phyloP scores from a whole-genome alignment of 768 basidiomycete species.

The Lepiota venenata region DNA sequence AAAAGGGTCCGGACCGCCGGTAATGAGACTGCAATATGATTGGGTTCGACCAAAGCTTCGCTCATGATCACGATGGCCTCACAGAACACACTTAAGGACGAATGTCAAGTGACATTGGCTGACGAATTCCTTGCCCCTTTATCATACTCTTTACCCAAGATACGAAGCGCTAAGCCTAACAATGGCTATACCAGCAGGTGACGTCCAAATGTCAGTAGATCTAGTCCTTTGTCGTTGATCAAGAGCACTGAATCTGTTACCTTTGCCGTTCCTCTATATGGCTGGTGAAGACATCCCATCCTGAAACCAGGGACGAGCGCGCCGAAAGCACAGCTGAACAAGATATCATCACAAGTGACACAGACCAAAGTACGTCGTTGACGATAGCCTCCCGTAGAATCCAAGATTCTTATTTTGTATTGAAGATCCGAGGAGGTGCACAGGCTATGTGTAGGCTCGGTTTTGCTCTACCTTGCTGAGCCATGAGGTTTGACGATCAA shows the following conservation, averaged over 20 bases:
- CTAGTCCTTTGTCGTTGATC: neutral
- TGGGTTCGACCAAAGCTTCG: too few relatives aligned
- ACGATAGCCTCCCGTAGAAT: neutral
- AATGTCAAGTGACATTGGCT: neutral
- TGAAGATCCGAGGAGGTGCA: constrained; percentile 59
- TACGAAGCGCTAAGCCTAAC: too few relatives aligned
- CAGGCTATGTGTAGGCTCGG: constrained; percentile 72
- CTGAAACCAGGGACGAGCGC: constrained; percentile 16
- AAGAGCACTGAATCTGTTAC: neutral
- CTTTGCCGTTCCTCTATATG: constrained; percentile 19
- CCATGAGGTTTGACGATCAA: neutral
- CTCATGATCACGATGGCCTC: neutral
- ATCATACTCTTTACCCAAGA: neutral
- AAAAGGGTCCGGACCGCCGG: neutral
- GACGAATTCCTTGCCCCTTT: neutral
- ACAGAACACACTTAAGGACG: neutral
- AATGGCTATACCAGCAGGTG: constrained; percentile 19
- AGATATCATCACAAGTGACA: constrained; percentile 68
- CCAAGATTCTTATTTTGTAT: neutral
- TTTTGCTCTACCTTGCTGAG: neutral
- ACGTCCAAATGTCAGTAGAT: constrained; percentile 52
- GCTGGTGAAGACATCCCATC: constrained; percentile 31
- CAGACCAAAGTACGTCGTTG: constrained; percentile 61
- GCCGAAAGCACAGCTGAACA: constrained; percentile 54
- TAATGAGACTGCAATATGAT: neutral